Evolutionary conservation across 2,329 filamentous ascomycete species (phyloP).

Genomic region (Pseudogymnoascus sp.): DNA sequence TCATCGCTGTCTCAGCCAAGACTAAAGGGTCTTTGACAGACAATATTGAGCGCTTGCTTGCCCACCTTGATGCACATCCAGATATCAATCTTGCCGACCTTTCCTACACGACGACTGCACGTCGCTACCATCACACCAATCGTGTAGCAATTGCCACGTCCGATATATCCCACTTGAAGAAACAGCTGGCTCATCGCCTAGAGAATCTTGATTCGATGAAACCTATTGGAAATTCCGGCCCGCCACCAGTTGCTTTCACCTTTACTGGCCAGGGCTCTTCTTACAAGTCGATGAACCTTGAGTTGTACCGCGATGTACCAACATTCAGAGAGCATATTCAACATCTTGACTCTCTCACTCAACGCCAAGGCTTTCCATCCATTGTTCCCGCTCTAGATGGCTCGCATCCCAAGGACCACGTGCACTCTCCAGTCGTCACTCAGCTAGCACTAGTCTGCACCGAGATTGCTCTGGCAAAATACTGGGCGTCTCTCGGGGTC

Average conservation of each 20-base stretch:
- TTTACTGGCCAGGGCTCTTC: slow-evolving; percentile 35
- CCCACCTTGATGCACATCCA: slow-evolving; percentile 14
- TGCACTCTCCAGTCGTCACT: slow-evolving; percentile 42
- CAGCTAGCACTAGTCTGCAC: slow-evolving; percentile 47
- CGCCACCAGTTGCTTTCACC: slow-evolving; percentile 7
- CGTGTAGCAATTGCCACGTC: slow-evolving; percentile 41
- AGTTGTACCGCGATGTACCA: slow-evolving; percentile 34
- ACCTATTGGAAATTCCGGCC: slow-evolving; percentile 1
- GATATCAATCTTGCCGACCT: slow-evolving; percentile 13
- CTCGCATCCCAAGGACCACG: slow-evolving; percentile 31
- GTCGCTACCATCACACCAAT: slow-evolving; percentile 51
- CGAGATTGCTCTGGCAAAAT: slow-evolving; percentile 46
- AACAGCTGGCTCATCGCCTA: slow-evolving; percentile 11
- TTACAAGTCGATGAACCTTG: slow-evolving; percentile 30
- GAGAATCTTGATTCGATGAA: neutral
- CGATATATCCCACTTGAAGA: slow-evolving; percentile 22
- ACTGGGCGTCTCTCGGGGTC: slow-evolving; percentile 50
- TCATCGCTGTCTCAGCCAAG: slow-evolving; percentile 42
- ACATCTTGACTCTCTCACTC: slow-evolving; percentile 21
- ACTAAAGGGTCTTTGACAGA: slow-evolving; percentile 11
- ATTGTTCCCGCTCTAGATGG: slow-evolving; percentile 37
- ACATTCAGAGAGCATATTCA: slow-evolving; percentile 22
- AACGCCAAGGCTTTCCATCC: slow-evolving; percentile 22
- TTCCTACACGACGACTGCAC: slow-evolving; percentile 23
- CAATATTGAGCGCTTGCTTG: slow-evolving; percentile 14